These are phyloP conservation scores for Brasilioporus rufonigricans DNA, from an alignment of 768 basidiomycete genomes.

Conservation along the genomic window DNA sequence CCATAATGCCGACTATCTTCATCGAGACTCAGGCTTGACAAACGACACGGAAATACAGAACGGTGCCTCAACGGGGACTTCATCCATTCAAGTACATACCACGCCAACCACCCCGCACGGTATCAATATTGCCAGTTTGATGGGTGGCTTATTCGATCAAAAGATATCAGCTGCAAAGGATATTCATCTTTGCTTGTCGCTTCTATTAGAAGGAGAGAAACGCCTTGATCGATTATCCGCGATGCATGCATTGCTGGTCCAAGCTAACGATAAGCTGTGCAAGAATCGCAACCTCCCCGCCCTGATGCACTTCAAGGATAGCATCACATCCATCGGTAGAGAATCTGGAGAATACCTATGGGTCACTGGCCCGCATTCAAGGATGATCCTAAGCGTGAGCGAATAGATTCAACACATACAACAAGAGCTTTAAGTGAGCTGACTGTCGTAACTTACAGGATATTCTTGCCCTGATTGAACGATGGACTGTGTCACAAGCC, in stretches of 20 bases:
- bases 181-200: constrained; percentile 28
- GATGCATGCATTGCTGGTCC: constrained; percentile 34
- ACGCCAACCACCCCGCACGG: constrained; percentile 14
- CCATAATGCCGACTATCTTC: neutral
- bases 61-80: constrained; percentile 6
- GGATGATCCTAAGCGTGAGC: constrained; percentile 21
- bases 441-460: constrained; percentile 19
- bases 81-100: neutral
- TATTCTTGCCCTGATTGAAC: constrained; percentile 26
- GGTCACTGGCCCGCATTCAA: constrained; percentile 15
- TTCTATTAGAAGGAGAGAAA: constrained; percentile 20
- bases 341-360: constrained; percentile 22
- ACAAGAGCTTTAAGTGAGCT: neutral
- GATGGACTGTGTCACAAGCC: constrained; percentile 23
- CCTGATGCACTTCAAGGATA: constrained; percentile 19
- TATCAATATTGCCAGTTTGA: constrained; percentile 31
- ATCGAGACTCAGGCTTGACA: neutral
- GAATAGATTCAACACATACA: neutral
- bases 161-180: constrained; percentile 27
- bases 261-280: constrained; percentile 34
- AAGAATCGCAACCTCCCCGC: constrained; percentile 19
- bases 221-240: constrained; percentile 31
- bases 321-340: constrained; percentile 9
- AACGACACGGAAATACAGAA: constrained; percentile 10
- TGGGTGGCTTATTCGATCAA: constrained; percentile 32